Percentiles rank a stretch among this genome's conserved stretches.
Conservation (phyloP, 331 rosid genomes). For the Quercus lobata region DNA sequence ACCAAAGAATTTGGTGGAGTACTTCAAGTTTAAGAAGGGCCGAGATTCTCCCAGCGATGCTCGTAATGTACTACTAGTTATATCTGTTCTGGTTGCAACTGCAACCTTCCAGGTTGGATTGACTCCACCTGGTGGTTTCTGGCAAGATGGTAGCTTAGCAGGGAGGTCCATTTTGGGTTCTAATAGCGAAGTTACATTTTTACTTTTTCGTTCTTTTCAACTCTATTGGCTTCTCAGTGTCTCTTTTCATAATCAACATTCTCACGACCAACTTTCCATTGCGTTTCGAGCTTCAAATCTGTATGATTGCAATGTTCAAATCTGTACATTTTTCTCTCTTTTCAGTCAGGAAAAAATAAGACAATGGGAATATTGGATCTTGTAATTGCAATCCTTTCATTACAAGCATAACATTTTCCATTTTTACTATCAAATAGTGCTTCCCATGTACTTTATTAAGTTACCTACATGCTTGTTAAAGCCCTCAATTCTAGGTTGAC, state of each 20-base stretch:
- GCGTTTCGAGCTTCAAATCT: constrained; percentile 17
- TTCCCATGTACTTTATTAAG: no score
- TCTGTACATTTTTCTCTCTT: no score
- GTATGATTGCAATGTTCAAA: neutral
- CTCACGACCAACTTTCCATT: constrained; percentile 24
- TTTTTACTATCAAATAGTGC: no score
- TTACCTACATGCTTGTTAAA: no score
- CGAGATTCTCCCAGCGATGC: constrained; percentile 31
- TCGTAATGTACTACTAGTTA: constrained; percentile 11
- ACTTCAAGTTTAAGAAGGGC: constrained; percentile 34
- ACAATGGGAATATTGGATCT: no score
- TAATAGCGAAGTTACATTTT: neutral
- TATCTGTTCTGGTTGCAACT: constrained; percentile 24
- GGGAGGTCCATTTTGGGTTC: no score
- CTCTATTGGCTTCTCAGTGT: constrained; percentile 21
- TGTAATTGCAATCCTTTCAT: no score
- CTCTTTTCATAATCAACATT: constrained; percentile 22
- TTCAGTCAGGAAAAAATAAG: no score
- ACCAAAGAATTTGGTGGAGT: neutral
- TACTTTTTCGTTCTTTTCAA: neutral
- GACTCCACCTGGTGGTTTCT: constrained; percentile 19
- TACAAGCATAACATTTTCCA: no score
- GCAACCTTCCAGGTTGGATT: constrained; percentile 27
- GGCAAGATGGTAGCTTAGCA: no score
- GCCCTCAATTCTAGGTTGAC: no score